Conservation (phyloP, 2,329 filamentous ascomycete genomes). For the Sclerotinia subarctica region DNA sequence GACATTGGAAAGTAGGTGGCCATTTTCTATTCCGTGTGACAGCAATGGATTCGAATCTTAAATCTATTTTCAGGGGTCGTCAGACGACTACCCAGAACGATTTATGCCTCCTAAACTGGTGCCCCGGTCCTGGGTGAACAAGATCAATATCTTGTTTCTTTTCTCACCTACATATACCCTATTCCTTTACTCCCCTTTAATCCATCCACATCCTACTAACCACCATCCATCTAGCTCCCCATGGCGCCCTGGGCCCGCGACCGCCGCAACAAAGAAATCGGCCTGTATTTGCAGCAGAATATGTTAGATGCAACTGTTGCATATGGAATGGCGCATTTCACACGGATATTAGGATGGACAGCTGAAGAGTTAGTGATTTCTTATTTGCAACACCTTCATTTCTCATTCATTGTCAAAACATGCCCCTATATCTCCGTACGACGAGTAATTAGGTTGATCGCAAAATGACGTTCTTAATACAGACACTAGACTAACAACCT, state of each 20-base stretch:
- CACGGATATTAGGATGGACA: slow-evolving; percentile 32
- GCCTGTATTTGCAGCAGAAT: slow-evolving; percentile 31
- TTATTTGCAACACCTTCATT: not conserved
- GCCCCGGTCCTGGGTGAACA: not conserved
- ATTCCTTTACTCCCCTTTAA: not conserved
- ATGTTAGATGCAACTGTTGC: slow-evolving; percentile 25
- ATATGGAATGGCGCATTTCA: slow-evolving; percentile 24
- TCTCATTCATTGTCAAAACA: not conserved
- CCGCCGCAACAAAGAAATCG: slow-evolving; percentile 36
- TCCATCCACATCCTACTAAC: not conserved
- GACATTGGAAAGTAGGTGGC: slow-evolving; percentile 4
- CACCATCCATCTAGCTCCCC: slow-evolving; percentile 20
- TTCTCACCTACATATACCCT: not conserved
- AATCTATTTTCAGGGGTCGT: not conserved
- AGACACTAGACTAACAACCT: not conserved
- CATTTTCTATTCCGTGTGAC: not conserved
- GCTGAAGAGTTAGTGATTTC: slow-evolving; percentile 30
- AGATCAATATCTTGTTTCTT: not conserved
- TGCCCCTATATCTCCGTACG: not conserved
- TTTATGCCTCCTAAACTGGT: no score
- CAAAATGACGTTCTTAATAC: not conserved
- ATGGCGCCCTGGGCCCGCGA: slow-evolving; percentile 43
- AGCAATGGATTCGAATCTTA: not conserved
- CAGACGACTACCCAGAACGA: no score
- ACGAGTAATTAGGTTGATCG: no score